These are phyloP conservation scores for Candida awuae DNA, from an alignment of 805 yeast genomes.

Conservation along the genomic window DNA sequence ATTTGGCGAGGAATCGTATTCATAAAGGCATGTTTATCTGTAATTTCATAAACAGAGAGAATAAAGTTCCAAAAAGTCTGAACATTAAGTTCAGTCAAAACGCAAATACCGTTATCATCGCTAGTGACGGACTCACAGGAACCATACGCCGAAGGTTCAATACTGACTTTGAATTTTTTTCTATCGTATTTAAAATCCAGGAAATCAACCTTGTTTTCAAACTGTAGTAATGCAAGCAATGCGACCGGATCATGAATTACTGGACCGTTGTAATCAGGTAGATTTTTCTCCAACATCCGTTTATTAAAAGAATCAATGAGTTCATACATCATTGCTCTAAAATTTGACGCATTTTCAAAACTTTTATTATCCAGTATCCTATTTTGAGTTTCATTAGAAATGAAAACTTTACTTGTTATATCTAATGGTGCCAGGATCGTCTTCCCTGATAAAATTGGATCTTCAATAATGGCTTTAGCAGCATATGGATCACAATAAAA, in stretches of 20 bases:
- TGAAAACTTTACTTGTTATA: slow-evolving; percentile 58
- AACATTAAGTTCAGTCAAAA: slow-evolving; percentile 34
- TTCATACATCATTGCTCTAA: slow-evolving; percentile 49
- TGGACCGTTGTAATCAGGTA: slow-evolving; percentile 47
- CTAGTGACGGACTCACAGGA: slow-evolving; percentile 12
- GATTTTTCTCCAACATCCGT: slow-evolving; percentile 35
- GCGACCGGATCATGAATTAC: slow-evolving; percentile 81
- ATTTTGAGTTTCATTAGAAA: slow-evolving; percentile 35
- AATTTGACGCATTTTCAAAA: slow-evolving; percentile 28
- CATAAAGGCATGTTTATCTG: slow-evolving; percentile 24
- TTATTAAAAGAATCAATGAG: slow-evolving; percentile 44
- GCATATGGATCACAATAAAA: slow-evolving; percentile 71
- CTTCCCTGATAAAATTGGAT: slow-evolving; percentile 39
- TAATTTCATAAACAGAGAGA: slow-evolving; percentile 30
- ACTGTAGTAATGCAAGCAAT: slow-evolving; percentile 47
- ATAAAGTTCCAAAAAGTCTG: slow-evolving; percentile 40
- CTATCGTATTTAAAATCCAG: slow-evolving; percentile 18
- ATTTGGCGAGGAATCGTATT: slow-evolving; percentile 11
- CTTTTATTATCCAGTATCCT: slow-evolving; percentile 31
- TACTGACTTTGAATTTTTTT: slow-evolving; percentile 14
- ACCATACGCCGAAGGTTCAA: slow-evolving; percentile 10
- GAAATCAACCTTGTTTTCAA: slow-evolving; percentile 23
- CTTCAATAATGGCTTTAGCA: slow-evolving; percentile 47
- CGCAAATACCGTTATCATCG: slow-evolving; percentile 30
- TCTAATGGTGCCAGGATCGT: slow-evolving; percentile 57